A percentile compares a stretch with the other conserved stretches of the same genome.
Conservation (phyloP, 1,139 yeast species). For the Hansenula sp. region DNA sequence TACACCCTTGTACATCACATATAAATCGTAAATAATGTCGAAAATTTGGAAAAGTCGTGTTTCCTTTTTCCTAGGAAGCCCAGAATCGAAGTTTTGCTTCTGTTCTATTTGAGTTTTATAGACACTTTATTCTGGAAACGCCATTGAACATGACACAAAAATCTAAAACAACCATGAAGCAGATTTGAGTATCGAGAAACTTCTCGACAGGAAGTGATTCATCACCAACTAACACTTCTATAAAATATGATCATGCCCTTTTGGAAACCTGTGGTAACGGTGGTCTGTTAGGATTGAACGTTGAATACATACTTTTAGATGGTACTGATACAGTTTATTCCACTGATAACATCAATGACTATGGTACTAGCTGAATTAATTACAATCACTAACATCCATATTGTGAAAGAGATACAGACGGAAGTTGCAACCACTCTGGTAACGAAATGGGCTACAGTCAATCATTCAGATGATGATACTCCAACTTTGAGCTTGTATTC, state of each 20-base stretch:
- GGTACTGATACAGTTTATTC: not conserved
- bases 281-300: too few relatives aligned
- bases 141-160: not conserved
- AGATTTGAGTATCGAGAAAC: not conserved
- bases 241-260: too few relatives aligned
- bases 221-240: not conserved
- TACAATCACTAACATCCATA: conserved; percentile 3
- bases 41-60: too few relatives aligned
- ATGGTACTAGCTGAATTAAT: conserved; percentile 2
- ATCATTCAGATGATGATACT: not conserved
- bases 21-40: too few relatives aligned
- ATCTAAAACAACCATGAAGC: conserved; percentile 2
- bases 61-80: too few relatives aligned
- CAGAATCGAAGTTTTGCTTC: too few relatives aligned
- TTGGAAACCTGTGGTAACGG: not conserved
- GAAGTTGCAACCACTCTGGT: not conserved
- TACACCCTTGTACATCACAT: too few relatives aligned
- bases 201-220: not conserved
- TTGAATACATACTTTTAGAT: not conserved
- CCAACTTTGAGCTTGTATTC: not conserved
- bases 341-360: not conserved
- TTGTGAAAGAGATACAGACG: conserved; percentile 2
- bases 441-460: conserved; percentile 11
- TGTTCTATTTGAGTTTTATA: too few relatives aligned
- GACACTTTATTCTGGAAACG: too few relatives aligned